Conservation (phyloP, 2,329 filamentous ascomycete species). For the Teratosphaeria epicoccoides region DNA sequence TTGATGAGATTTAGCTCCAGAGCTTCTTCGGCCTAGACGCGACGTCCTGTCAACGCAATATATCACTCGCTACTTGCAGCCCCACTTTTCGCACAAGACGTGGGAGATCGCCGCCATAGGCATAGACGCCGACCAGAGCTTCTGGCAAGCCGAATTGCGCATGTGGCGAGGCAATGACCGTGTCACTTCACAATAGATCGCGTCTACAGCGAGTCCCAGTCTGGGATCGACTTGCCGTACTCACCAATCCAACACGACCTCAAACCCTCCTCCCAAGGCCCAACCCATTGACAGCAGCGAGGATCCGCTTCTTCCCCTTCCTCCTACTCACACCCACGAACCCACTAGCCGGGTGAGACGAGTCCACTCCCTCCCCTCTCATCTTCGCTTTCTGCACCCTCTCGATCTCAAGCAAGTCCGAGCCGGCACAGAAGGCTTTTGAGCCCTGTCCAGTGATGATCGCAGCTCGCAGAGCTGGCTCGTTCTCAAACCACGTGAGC, state of each 20-base stretch:
- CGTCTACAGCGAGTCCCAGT: no score
- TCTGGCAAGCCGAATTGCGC: conserved; percentile 43
- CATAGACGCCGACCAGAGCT: conserved; percentile 40
- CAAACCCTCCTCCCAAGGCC: conserved; percentile 46
- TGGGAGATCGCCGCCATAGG: conserved; percentile 40
- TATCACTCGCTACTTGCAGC: conserved; percentile 39
- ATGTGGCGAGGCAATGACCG: conserved; percentile 40
- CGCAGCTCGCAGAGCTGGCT: conserved; percentile 15
- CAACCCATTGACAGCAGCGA: conserved; percentile 48
- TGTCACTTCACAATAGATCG: conserved; percentile 25
- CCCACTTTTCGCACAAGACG: conserved; percentile 40
- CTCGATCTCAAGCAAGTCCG: conserved; percentile 34
- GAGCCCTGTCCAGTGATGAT: conserved; percentile 42
- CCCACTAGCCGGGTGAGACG: conserved; percentile 21
- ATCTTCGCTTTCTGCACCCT: background rate
- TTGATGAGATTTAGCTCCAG: background rate
- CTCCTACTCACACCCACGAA: conserved; percentile 45
- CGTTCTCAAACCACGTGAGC: conserved; percentile 37
- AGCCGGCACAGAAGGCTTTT: conserved; percentile 44
- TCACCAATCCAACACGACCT: conserved; percentile 41
- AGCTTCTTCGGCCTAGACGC: conserved; percentile 16
- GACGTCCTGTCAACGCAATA: conserved; percentile 40
- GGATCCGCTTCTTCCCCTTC: conserved; percentile 47
- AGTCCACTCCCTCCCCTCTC: conserved; percentile 8
- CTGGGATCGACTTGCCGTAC: no score